Percentiles rank a stretch among this genome's conserved stretches.
Evolutionary conservation across 2,329 filamentous ascomycete genomes (phyloP).

Genomic region (Xylogone sp.): DNA sequence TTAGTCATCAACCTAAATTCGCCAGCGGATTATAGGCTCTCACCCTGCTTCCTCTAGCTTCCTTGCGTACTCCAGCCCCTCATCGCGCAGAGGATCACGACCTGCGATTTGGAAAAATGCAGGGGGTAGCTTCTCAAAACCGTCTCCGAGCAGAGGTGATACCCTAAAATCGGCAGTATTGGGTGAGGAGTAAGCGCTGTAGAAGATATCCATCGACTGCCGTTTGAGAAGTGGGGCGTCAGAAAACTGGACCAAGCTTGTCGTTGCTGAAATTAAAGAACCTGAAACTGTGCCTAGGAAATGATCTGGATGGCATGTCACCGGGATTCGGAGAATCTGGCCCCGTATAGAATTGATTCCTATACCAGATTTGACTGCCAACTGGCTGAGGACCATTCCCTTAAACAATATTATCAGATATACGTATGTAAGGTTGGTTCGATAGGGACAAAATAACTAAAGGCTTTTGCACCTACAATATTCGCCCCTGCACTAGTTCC

Average conservation of each 20-base stretch:
- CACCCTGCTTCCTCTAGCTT: conserved; percentile 40
- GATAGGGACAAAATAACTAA: neutral
- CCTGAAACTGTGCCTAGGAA: no score
- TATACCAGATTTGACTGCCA: conserved; percentile 27
- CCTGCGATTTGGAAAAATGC: conserved; percentile 32
- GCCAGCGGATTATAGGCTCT: conserved; percentile 8
- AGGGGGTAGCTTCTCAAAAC: neutral
- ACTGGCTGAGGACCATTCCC: conserved; percentile 25
- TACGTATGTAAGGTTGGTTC: no score
- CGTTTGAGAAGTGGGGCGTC: conserved; percentile 28
- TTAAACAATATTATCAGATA: no score
- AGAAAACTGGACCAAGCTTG: conserved; percentile 32
- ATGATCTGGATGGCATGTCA: conserved; percentile 33
- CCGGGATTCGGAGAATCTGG: conserved; percentile 32
- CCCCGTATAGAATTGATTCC: conserved; percentile 28
- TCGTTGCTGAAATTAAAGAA: no score
- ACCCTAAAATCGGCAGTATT: neutral
- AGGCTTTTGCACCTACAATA: conserved; percentile 28
- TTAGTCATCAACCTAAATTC: neutral
- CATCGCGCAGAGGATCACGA: conserved; percentile 44
- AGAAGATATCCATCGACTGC: conserved; percentile 30
- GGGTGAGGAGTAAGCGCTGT: conserved; percentile 24
- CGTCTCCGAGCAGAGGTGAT: neutral
- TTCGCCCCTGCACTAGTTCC: conserved; percentile 49
- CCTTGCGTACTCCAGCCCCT: conserved; percentile 43